Conservation (phyloP, 148 eudicot species). For the Vaccinium myrtillus region DNA sequence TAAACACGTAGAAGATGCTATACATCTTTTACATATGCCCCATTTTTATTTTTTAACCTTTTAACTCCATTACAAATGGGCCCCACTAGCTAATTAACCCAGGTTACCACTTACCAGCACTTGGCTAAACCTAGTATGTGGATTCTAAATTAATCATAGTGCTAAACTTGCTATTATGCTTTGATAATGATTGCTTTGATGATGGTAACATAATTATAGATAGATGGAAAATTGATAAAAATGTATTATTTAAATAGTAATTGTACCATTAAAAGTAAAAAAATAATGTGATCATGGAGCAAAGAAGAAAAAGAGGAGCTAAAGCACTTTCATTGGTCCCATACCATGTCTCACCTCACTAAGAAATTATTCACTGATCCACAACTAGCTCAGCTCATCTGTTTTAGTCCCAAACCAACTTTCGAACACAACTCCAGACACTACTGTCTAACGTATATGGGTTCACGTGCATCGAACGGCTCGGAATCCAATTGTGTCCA, state of each 20-base stretch:
- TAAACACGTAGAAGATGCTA: constrained; percentile 15
- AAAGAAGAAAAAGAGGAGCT: constrained; percentile 35
- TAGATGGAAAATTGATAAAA: constrained; percentile 18
- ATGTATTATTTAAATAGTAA: constrained; percentile 14
- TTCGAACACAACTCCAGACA: too few relatives aligned
- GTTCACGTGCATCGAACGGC: too few relatives aligned
- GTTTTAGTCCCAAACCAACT: neutral
- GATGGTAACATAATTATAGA: constrained; percentile 47
- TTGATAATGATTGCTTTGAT: constrained; percentile 49
- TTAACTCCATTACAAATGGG: neutral
- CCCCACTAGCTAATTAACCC: neutral
- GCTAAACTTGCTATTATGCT: constrained; percentile 31
- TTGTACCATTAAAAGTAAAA: constrained; percentile 34
- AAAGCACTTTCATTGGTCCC: constrained; percentile 52
- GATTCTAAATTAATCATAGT: constrained; percentile 21
- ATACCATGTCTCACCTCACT: constrained; percentile 27
- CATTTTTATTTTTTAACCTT: neutral
- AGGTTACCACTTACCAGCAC: constrained; percentile 7
- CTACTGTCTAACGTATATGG: too few relatives aligned
- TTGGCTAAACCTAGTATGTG: constrained; percentile 14
- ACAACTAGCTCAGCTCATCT: neutral
- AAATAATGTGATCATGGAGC: constrained; percentile 28
- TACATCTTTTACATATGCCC: constrained; percentile 10
- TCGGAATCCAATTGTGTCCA: too few relatives aligned
- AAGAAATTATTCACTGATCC: neutral